phyloP scores from a whole-genome alignment of 371 early-diverging fungal species.

The Batkoa obscura region DNA sequence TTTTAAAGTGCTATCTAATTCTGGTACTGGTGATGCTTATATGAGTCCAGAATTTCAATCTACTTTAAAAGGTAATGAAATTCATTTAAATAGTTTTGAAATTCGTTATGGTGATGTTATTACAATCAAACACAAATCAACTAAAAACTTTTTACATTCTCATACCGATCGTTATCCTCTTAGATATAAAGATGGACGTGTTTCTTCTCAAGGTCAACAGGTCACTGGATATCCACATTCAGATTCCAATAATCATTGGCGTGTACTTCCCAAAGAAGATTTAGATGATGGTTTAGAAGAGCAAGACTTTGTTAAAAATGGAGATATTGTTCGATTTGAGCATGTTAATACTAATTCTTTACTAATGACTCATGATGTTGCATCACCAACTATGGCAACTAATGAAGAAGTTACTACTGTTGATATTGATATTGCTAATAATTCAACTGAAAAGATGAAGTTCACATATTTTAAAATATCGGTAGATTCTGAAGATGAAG shows the following conservation, averaged over 20 bases:
- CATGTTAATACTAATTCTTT: slow-evolving; percentile 32
- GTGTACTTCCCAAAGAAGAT: slow-evolving; percentile 33
- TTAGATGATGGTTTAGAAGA: slow-evolving; percentile 10
- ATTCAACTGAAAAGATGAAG: slow-evolving; percentile 23
- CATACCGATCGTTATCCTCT: slow-evolving; percentile 65
- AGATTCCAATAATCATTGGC: slow-evolving; percentile 72
- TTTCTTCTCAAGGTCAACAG: slow-evolving; percentile 80
- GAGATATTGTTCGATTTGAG: slow-evolving; percentile 32
- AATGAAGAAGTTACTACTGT: slow-evolving; percentile 89
- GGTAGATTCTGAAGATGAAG: slow-evolving; percentile 24
- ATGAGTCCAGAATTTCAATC: slow-evolving; percentile 79
- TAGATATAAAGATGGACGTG: slow-evolving; percentile 78
- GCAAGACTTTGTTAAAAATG: slow-evolving; percentile 12
- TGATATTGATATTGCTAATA: slow-evolving; percentile 8
- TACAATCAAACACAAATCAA: slow-evolving; percentile 53
- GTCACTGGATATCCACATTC: slow-evolving; percentile 65
- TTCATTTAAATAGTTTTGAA: slow-evolving; percentile 16
- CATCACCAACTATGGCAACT: slow-evolving; percentile 87
- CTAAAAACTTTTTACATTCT: slow-evolving; percentile 65
- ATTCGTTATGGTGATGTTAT: slow-evolving; percentile 68
- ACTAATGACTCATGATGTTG: slow-evolving; percentile 91
- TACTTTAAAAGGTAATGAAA: slow-evolving; percentile 46
- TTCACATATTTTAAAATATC: slow-evolving; percentile 45
- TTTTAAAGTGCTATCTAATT: slow-evolving; percentile 41
- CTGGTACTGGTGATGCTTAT: slow-evolving; percentile 84